Conservation (phyloP, 208 protist species). For the Trypanosoma congolense region DNA sequence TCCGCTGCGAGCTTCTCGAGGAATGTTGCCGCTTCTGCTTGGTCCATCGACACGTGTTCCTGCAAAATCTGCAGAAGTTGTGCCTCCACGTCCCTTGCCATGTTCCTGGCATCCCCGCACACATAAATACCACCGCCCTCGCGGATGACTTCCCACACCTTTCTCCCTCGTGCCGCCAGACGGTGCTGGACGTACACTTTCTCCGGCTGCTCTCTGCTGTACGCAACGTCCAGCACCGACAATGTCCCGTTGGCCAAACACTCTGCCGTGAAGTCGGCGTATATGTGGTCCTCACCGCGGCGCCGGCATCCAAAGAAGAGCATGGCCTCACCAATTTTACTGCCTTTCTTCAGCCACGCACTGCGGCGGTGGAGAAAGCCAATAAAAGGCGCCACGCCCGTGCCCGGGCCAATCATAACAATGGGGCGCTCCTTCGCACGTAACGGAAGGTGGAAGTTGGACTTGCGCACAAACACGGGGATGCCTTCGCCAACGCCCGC, state of each 20-base stretch:
- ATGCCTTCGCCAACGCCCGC: slow-evolving; percentile 56
- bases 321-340: slow-evolving; percentile 53
- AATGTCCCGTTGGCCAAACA: slow-evolving; percentile 66
- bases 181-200: slow-evolving; percentile 92
- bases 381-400: slow-evolving; percentile 93
- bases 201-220: slow-evolving; percentile 71
- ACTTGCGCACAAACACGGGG: slow-evolving; percentile 90
- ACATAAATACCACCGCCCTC: slow-evolving; percentile 83
- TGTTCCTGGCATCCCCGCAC: slow-evolving; percentile 89
- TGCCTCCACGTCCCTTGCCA: slow-evolving; percentile 87
- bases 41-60: slow-evolving; percentile 40
- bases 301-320: slow-evolving; percentile 90
- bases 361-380: slow-evolving; percentile 91
- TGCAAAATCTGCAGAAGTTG: slow-evolving; percentile 48
- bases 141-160: slow-evolving; percentile 72
- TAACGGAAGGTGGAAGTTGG: slow-evolving; percentile 89
- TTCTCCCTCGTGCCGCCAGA: slow-evolving; percentile 40
- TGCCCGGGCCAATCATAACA: slow-evolving; percentile 95
- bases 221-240: slow-evolving; percentile 66
- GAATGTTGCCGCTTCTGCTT: slow-evolving; percentile 40
- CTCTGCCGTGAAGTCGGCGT: slow-evolving; percentile 60
- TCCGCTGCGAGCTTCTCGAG: slow-evolving; percentile 50
- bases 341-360: slow-evolving; percentile 71
- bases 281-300: slow-evolving; percentile 79
- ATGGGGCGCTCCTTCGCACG: slow-evolving; percentile 71